Evolutionary conservation across 2,329 filamentous ascomycete genomes (phyloP), one percentile per base, ranked within the genome.

Genomic region (Diaporthe velutina): DNA sequence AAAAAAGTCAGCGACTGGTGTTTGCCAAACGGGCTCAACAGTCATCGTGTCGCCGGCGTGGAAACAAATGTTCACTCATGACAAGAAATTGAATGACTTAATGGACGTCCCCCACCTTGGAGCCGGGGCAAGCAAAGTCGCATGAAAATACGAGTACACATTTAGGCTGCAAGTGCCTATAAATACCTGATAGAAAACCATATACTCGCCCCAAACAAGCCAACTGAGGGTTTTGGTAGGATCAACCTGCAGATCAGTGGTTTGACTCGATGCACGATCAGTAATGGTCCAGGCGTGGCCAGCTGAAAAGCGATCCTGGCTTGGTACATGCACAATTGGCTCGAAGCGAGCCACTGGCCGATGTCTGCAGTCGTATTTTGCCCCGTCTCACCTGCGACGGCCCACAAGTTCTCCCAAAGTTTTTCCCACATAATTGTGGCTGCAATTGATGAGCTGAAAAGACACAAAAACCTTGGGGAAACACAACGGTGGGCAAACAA

Each of bases 341-440:
- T 50, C 19, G 61, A 67, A 52, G 30, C 42, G 42, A 67, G 42
- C 61, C 61, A 35, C 61, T n/a, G 61, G 61, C 42, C 22, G 61
- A 35, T 35, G 17, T 9, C 22, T 66, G 42, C 12, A 15, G 28
- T 28, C 42, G 22, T 30, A 8, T 40, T 17, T 12, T 33, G 60
- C 42, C 42, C 60, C 28, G 42, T 66, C 28, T 33, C 22, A 1
- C 60, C 17, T 66, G 30, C 42, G 30, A 48, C 19, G 61, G 12
- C 50, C 42, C 61, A 67, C 61, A 35, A 35, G 4, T n/a, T 61
- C 17, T 38, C 61, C 42, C 7, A 25, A n/a, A 33, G 33, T n/a
- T 48, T n/a, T 48, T 50, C 28, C 25, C 60, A 66, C 42, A 48
- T 33, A 19, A 13, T 17, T 33, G 17, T 48, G 40, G 35, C 10